These are phyloP conservation scores for Populus pruinosa DNA, from an alignment of 345 rosid species.

Conservation along the genomic window DNA sequence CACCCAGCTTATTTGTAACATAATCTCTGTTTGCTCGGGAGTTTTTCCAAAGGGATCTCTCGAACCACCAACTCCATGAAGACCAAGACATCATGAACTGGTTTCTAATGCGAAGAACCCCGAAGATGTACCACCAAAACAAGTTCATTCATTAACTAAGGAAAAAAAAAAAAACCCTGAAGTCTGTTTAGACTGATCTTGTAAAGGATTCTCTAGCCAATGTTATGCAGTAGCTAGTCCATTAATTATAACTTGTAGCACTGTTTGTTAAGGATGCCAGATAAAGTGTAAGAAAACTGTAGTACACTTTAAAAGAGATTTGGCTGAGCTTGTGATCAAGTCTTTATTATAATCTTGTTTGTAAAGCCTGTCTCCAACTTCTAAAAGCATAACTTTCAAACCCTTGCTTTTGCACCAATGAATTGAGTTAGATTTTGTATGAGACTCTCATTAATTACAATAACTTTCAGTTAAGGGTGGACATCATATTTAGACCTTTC, in stretches of 20 bases:
- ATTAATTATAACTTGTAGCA: neutral
- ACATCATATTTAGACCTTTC: neutral
- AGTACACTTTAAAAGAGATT: slow-evolving; percentile 23
- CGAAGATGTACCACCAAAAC: slow-evolving; percentile 11
- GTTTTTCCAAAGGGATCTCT: neutral
- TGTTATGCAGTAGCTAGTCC: slow-evolving; percentile 6
- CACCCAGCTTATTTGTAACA: neutral
- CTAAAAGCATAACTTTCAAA: slow-evolving; percentile 19
- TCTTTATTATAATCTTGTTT: slow-evolving; percentile 27
- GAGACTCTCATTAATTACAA: slow-evolving; percentile 6
- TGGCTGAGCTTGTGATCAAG: slow-evolving; percentile 22
- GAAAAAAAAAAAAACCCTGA: neutral
- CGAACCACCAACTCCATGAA: slow-evolving; percentile 2
- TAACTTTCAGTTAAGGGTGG: slow-evolving; percentile 13
- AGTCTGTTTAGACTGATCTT: no score
- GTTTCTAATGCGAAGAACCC: slow-evolving; percentile 16
- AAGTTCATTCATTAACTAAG: neutral
- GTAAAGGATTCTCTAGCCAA: slow-evolving; percentile 3
- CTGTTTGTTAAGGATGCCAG: slow-evolving; percentile 19
- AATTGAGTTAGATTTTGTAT: slow-evolving; percentile 10
- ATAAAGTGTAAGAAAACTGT: slow-evolving; percentile 17
- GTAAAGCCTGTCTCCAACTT: slow-evolving; percentile 33
- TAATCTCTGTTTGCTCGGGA: neutral
- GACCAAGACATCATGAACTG: neutral
- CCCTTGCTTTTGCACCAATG: slow-evolving; percentile 27